Evolutionary conservation across 352 stramenopile species (phyloP), one percentile per base, ranked within the genome.

Genomic region (Pythium coloratum): DNA sequence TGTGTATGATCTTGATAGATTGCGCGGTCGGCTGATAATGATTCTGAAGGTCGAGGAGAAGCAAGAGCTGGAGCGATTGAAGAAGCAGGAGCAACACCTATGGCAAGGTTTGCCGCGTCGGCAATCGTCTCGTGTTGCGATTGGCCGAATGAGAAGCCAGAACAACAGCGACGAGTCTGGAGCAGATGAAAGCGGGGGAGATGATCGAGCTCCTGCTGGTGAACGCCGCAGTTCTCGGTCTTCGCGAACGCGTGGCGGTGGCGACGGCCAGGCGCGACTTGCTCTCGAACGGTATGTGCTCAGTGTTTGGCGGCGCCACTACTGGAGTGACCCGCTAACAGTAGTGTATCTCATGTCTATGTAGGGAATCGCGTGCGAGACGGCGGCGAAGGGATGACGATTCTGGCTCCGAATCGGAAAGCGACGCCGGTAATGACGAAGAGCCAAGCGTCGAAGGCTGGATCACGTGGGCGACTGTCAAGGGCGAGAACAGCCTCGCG

Each of bases 31-130:
- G 3, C 64, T 96, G 33, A 94, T 94, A 50, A 79, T 78, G 56
- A 90, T 96, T 56, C 51, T 92, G 34, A 96, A 96, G 66, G 72
- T 74, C 24, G 77, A 92, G 71, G 86, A 94, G 58, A 90, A 87
- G 54, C 62, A 84, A 26, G 78, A 93, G 34, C 71, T 86, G 20
- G 69, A 92, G 67, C 66, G 78, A 20, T 65, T 73, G 10, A 91
- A 90, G 59, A 85, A 91, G 55, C 84, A 87, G 46, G 82, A 92
- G 55, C 67, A 91, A 14, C 78, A 76, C 10, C 71, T 76, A 9
- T 94, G 82, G 83, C 86, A 94, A 60, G 80, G 90, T 32, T 64
- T 96, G 34, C 86, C 88, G n/a, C 80, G 86, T 2, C 78, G 88
- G 9, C 82, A 93, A 62, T 96, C 88, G 28, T 96, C 88, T 34